Base-by-base conservation (phyloP, 331 rosid species). In the Prunus yedoensis region DNA sequence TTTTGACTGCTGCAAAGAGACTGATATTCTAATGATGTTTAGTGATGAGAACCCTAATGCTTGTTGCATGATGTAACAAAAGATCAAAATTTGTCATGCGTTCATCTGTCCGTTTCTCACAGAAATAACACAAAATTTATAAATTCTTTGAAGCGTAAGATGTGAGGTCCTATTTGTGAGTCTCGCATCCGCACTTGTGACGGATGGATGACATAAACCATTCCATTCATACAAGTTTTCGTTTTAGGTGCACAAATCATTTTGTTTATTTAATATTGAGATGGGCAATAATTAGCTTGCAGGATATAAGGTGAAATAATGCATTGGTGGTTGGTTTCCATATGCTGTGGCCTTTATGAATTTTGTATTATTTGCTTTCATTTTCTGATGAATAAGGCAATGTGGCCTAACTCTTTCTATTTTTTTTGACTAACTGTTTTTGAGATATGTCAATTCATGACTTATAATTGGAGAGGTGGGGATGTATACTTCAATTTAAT, bases 31-130 rank as follows among this genome's bases (percentile, higher is more conserved):
- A 2, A 79, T 79, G 81, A 77, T 89, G 85, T 89, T 93, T 20
- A 91, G 89, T 50, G 98, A 93, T 54, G 96, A 93, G 75, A 91
- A 91, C 67, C 94, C 98, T 65, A 84, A 89, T 77, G 93, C 97
- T 17, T 93, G 96, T 87, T 70, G 35, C 69, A 47, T 89, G 9
- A 91, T 88, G 96, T 93, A 82, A 32, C 11, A 1, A 2, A 46
- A 2, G 3, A 1, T 4, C 4, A 17, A 20, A 64, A 17, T 53
- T 53, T 7, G 7, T 38, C 9, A 6, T 38, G 43, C 43, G 0
- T 35, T 1, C 43, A 0, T 38, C 25, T 2, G 59, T 4, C 59
- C 25, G 11, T 3, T 28, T 56, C 23, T 10, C 25, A 20, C 6
- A 2, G n/a, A 20, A 56, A 56, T 56, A 11, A 38, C 43, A 38